Evolutionary conservation across 1,284 basidiomycete genomes (phyloP).

Genomic region (Melampsora abietis-canadensis): DNA sequence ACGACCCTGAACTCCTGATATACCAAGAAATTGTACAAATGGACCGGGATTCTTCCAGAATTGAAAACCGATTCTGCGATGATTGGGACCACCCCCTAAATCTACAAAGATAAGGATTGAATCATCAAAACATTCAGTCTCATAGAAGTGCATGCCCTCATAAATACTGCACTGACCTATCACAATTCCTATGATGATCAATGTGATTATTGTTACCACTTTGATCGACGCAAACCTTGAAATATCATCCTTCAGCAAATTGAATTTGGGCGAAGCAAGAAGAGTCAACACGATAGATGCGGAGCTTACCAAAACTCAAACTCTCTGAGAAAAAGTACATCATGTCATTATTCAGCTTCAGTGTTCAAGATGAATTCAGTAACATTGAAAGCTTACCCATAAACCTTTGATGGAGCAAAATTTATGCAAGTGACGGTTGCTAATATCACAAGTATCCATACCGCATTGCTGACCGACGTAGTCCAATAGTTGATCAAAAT

Average conservation of each 20-base stretch:
- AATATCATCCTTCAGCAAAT: background rate
- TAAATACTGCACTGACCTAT: conserved; percentile 9
- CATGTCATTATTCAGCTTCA: background rate
- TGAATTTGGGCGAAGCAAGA: background rate
- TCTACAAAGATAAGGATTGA: background rate
- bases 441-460: conserved; percentile 56
- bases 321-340: conserved; percentile 8
- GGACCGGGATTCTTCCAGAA: conserved; percentile 56
- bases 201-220: conserved; percentile 65
- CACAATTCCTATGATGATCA: conserved; percentile 34
- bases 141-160: too few species aligned
- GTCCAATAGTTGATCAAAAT: conserved; percentile 56
- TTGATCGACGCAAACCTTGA: conserved; percentile 66
- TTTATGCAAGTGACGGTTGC: conserved; percentile 56
- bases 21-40: conserved; percentile 53
- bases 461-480: conserved; percentile 53
- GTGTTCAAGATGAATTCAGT: background rate
- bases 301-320: conserved; percentile 37
- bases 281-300: background rate
- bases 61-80: conserved; percentile 46
- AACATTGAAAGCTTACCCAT: too few species aligned
- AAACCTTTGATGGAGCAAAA: conserved; percentile 48
- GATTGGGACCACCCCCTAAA: conserved; percentile 32
- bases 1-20: conserved; percentile 11
- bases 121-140: background rate